A percentile compares a stretch with the other conserved stretches of the same genome.
Conservation (phyloP, 441 rosid species). For the Flueggea neowawraea region DNA sequence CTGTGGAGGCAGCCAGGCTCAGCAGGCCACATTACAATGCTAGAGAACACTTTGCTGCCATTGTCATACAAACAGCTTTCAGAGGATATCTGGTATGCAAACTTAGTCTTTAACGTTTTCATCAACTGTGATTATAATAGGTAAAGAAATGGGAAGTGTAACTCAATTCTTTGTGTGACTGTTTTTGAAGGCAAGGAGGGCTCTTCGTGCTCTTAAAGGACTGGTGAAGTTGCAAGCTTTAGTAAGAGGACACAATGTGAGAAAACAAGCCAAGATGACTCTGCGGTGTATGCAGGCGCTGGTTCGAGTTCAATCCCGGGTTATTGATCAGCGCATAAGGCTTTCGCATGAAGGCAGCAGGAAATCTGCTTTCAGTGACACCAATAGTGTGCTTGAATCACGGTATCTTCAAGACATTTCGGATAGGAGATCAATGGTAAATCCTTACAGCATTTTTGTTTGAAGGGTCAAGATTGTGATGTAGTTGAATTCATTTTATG, state of each 20-base stretch:
- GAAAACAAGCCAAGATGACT: slow-evolving; percentile 56
- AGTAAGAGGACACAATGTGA: slow-evolving; percentile 66
- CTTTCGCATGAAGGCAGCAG: slow-evolving; percentile 54
- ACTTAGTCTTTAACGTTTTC: no score
- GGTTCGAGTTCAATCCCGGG: slow-evolving; percentile 53
- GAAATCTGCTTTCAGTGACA: slow-evolving; percentile 71
- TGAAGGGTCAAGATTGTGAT: slow-evolving; percentile 1
- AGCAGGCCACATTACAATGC: slow-evolving; percentile 40
- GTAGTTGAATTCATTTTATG: background rate
- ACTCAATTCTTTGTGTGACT: background rate
- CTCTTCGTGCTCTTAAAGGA: slow-evolving; percentile 65
- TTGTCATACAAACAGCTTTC: slow-evolving; percentile 81
- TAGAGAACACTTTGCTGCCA: slow-evolving; percentile 56
- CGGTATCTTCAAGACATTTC: slow-evolving; percentile 78
- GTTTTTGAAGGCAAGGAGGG: slow-evolving; percentile 67
- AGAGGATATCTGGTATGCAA: slow-evolving; percentile 77
- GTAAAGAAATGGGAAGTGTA: background rate
- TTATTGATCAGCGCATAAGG: slow-evolving; percentile 51
- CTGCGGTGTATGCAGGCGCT: slow-evolving; percentile 64
- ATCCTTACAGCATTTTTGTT: background rate
- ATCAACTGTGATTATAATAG: no score
- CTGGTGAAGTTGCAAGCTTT: slow-evolving; percentile 69
- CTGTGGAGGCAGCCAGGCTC: slow-evolving; percentile 43
- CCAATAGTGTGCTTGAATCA: slow-evolving; percentile 54
- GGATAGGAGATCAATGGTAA: slow-evolving; percentile 77